These are phyloP conservation scores for Fusarium concolor DNA, from an alignment of 2,329 filamentous ascomycete genomes.

Conservation along the genomic window DNA sequence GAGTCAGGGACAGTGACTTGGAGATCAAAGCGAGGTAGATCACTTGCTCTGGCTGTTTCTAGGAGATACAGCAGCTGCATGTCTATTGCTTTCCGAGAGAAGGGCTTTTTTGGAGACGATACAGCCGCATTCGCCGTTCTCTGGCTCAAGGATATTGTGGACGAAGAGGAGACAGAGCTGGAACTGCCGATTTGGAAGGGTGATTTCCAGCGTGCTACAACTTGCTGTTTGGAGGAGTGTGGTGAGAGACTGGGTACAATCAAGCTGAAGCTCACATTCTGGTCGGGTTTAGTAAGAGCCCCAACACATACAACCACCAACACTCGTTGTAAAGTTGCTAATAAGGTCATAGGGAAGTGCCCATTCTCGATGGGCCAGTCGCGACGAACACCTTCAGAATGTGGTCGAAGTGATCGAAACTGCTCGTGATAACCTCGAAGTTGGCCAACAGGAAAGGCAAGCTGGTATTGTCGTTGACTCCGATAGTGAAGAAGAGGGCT, in stretches of 20 bases:
- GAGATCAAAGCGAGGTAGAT: conserved; percentile 60
- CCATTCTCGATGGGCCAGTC: conserved; percentile 52
- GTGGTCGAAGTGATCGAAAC: conserved; percentile 62
- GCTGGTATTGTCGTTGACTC: conserved; percentile 50
- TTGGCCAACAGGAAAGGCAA: conserved; percentile 50
- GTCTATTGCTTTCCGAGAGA: conserved; percentile 66
- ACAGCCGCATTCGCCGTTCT: conserved; percentile 72
- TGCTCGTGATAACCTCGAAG: conserved; percentile 51
- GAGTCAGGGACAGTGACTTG: conserved; percentile 57
- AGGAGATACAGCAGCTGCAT: conserved; percentile 67
- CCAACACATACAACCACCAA: not conserved
- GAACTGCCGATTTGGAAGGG: conserved; percentile 75
- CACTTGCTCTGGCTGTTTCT: conserved; percentile 65
- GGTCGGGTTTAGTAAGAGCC: conserved; percentile 51
- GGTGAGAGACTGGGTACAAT: conserved; percentile 62
- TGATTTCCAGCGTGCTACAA: conserved; percentile 61
- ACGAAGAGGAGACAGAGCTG: conserved; percentile 72
- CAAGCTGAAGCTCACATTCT: conserved; percentile 54
- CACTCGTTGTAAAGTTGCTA: not conserved
- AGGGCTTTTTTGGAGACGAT: conserved; percentile 60
- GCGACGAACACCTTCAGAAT: conserved; percentile 51
- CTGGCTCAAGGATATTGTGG: conserved; percentile 76
- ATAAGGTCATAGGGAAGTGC: conserved; percentile 48
- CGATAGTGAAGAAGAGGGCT: conserved; percentile 32
- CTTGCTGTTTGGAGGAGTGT: conserved; percentile 55